These are phyloP conservation scores for Zygosaccharomyces gambellarensis DNA, from an alignment of 805 yeast species.

Conservation along the genomic window DNA sequence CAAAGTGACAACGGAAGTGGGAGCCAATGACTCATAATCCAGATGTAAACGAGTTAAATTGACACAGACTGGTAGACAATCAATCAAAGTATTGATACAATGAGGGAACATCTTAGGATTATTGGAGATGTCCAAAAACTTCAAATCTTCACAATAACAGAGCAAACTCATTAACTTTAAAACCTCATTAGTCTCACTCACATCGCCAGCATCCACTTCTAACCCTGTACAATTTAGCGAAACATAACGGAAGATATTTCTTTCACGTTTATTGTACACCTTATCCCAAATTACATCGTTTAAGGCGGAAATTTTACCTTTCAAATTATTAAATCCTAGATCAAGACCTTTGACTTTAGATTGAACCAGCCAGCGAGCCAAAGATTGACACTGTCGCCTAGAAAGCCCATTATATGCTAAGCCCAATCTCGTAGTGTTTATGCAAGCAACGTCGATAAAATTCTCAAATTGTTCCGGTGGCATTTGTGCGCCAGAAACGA, in stretches of 20 bases:
- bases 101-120: constrained; percentile 67
- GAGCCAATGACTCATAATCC: constrained; percentile 60
- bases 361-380: constrained; percentile 55
- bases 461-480: constrained; percentile 46
- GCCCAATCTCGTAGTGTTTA: constrained; percentile 61
- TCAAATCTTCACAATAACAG: constrained; percentile 53
- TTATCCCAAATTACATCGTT: constrained; percentile 24
- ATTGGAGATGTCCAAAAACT: constrained; percentile 72
- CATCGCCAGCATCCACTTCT: constrained; percentile 42
- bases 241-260: constrained; percentile 40
- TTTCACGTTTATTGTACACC: constrained; percentile 22
- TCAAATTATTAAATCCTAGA: constrained; percentile 73
- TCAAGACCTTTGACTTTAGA: constrained; percentile 62
- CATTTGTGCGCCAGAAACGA: constrained; percentile 79
- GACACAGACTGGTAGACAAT: constrained; percentile 67
- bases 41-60: constrained; percentile 61
- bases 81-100: constrained; percentile 47
- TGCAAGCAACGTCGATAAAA: constrained; percentile 58
- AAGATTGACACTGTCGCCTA: constrained; percentile 48
- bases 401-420: constrained; percentile 71
- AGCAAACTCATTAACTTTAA: constrained; percentile 42
- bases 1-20: constrained; percentile 52
- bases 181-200: constrained; percentile 32
- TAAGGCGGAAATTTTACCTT: constrained; percentile 34
- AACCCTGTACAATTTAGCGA: constrained; percentile 67